Evolutionary conservation across 2,329 filamentous ascomycete genomes (phyloP).

Genomic region (Ascochyta fabae): DNA sequence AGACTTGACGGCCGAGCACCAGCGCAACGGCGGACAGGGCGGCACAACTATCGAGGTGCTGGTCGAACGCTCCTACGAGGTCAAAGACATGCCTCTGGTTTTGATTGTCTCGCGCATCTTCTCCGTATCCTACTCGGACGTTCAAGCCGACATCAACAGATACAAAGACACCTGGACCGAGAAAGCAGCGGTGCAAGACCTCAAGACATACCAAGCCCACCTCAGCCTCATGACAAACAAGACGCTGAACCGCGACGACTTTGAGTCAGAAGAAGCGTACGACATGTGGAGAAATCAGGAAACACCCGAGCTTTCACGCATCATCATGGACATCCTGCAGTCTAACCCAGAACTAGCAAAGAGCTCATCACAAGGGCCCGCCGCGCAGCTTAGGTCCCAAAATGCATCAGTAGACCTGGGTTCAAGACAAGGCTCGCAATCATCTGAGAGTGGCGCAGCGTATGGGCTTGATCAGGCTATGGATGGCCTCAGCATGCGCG

Average conservation of each 20-base stretch:
- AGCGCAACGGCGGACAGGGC: slow-evolving; percentile 63
- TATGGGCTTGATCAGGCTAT: slow-evolving; percentile 72
- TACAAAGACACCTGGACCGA: slow-evolving; percentile 87
- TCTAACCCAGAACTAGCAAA: slow-evolving; percentile 86
- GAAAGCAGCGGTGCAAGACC: slow-evolving; percentile 84
- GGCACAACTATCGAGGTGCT: slow-evolving; percentile 78
- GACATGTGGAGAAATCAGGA: slow-evolving; percentile 92
- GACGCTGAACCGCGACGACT: slow-evolving; percentile 83
- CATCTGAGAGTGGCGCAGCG: slow-evolving; percentile 54
- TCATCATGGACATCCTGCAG: slow-evolving; percentile 90
- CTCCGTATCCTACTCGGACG: slow-evolving; percentile 76
- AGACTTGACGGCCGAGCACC: slow-evolving; percentile 72
- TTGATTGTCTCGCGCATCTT: slow-evolving; percentile 88
- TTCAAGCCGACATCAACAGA: slow-evolving; percentile 85
- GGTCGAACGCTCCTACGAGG: slow-evolving; percentile 84
- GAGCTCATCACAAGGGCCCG: slow-evolving; percentile 65
- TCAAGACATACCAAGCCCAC: slow-evolving; percentile 92
- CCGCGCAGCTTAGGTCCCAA: slow-evolving; percentile 63
- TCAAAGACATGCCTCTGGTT: slow-evolving; percentile 96
- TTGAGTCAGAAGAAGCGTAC: slow-evolving; percentile 87
- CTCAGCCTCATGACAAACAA: slow-evolving; percentile 79
- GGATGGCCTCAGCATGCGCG: slow-evolving; percentile 68
- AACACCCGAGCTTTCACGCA: slow-evolving; percentile 82
- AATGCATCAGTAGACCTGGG: slow-evolving; percentile 50
- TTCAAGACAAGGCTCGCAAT: slow-evolving; percentile 55